Conservation (phyloP, 148 eudicot genomes). For the Vaccinium darrowii region DNA sequence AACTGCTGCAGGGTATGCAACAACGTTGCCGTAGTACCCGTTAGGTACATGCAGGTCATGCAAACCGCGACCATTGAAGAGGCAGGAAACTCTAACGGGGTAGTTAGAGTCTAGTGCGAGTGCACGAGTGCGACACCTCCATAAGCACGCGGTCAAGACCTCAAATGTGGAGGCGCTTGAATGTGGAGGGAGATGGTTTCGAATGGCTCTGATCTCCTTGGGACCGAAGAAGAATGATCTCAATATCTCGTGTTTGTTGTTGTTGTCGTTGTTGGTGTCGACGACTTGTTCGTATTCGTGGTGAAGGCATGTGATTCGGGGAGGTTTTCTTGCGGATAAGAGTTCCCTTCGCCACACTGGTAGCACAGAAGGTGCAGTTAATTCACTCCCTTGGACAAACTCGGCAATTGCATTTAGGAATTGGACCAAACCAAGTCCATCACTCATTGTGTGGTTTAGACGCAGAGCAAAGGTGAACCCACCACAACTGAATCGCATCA, state of each 20-base stretch:
- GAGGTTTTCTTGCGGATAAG: slow-evolving; percentile 19
- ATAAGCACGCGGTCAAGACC: too few relatives aligned
- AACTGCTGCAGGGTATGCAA: too few relatives aligned
- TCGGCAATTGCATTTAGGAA: slow-evolving; percentile 18
- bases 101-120: too few relatives aligned
- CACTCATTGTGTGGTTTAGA: slow-evolving; percentile 23
- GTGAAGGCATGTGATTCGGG: slow-evolving; percentile 15
- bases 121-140: too few relatives aligned
- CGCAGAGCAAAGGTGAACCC: slow-evolving; percentile 20
- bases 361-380: background rate
- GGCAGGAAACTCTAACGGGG: too few relatives aligned
- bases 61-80: too few relatives aligned
- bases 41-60: background rate
- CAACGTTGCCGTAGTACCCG: too few relatives aligned
- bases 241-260: slow-evolving; percentile 7
- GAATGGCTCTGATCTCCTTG: background rate
- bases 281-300: slow-evolving; percentile 7
- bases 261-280: background rate
- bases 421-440: background rate
- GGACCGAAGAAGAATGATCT: background rate
- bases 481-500: background rate
- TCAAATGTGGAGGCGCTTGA: slow-evolving; percentile 16
- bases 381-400: slow-evolving; percentile 5
- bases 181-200: background rate
- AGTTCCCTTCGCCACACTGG: slow-evolving; percentile 23